Conservation (phyloP, 2,329 filamentous ascomycete species). For the Phialophora tarda region DNA sequence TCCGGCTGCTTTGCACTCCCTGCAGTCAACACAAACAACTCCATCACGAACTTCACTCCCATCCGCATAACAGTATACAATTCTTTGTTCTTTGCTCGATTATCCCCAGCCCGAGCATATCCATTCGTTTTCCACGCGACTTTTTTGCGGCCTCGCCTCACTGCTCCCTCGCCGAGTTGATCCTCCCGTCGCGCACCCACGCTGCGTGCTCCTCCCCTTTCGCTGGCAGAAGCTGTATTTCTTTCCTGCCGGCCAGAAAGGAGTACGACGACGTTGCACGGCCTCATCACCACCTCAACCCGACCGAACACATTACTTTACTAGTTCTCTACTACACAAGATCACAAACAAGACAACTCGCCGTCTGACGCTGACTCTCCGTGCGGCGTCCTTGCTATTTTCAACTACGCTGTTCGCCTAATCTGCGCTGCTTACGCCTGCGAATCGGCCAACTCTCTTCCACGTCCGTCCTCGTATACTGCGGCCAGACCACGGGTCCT, state of each 20-base stretch:
- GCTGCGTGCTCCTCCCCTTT: conserved; percentile 6
- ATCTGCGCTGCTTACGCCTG: conserved; percentile 26
- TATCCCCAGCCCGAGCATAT: conserved; percentile 10
- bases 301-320: neutral
- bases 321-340: neutral
- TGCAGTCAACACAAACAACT: conserved; percentile 9
- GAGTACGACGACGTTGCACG: conserved; percentile 25
- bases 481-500: conserved; percentile 12
- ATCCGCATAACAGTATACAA: neutral
- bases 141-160: neutral
- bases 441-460: conserved; percentile 48
- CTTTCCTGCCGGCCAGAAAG: conserved; percentile 38
- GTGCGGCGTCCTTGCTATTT: conserved; percentile 13
- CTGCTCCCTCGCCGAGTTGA: neutral
- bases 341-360: conserved; percentile 5
- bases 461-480: conserved; percentile 60
- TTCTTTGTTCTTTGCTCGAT: conserved; percentile 24
- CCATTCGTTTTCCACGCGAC: conserved; percentile 25
- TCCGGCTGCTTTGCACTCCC: neutral
- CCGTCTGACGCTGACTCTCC: conserved; percentile 21
- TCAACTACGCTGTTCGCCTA: conserved; percentile 23
- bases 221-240: conserved; percentile 21
- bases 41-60: neutral
- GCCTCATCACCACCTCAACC: conserved; percentile 12
- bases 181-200: neutral